These are phyloP conservation scores for Penicillium sp. DNA, from an alignment of 2,329 filamentous ascomycete genomes.

Conservation along the genomic window DNA sequence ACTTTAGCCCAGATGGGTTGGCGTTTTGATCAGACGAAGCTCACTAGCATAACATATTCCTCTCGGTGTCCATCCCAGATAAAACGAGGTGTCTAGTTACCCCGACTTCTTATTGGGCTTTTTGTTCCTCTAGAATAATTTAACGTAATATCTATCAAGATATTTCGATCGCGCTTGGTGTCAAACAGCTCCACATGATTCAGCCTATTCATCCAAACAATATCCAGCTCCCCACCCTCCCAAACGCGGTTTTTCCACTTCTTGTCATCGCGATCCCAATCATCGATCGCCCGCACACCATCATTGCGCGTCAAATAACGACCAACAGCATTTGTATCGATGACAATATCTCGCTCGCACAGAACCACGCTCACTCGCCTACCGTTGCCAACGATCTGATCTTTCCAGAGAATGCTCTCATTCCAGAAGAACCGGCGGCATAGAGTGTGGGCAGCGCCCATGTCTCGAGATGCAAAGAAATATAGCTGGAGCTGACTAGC, in stretches of 20 bases:
- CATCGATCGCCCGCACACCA: conserved; percentile 2
- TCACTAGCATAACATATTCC: too few species aligned
- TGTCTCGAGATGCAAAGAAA: conserved; percentile 72
- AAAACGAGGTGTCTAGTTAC: too few species aligned
- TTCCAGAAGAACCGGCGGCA: conserved; percentile 73
- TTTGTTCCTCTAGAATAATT: too few species aligned
- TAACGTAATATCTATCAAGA: too few species aligned
- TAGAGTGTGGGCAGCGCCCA: conserved; percentile 67
- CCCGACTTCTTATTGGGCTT: too few species aligned
- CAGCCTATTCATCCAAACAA: conserved; percentile 63
- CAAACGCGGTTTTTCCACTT: conserved; percentile 32
- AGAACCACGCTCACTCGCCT: conserved; percentile 61
- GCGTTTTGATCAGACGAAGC: too few species aligned
- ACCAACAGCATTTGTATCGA: conserved; percentile 63
- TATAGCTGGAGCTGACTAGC: conserved; percentile 74
- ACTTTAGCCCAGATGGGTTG: too few species aligned
- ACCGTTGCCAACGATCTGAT: conserved; percentile 58
- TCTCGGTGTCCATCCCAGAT: too few species aligned
- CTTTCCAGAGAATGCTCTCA: conserved; percentile 72
- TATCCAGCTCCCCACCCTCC: conserved; percentile 54
- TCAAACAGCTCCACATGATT: conserved; percentile 70
- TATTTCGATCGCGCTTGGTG: too few species aligned
- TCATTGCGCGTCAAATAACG: conserved; percentile 55
- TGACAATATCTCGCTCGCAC: conserved; percentile 66
- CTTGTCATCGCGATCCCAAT: too few species aligned